These are phyloP conservation scores for Tolypocladium amazonense DNA, from an alignment of 2,329 filamentous ascomycete species.

Conservation along the genomic window DNA sequence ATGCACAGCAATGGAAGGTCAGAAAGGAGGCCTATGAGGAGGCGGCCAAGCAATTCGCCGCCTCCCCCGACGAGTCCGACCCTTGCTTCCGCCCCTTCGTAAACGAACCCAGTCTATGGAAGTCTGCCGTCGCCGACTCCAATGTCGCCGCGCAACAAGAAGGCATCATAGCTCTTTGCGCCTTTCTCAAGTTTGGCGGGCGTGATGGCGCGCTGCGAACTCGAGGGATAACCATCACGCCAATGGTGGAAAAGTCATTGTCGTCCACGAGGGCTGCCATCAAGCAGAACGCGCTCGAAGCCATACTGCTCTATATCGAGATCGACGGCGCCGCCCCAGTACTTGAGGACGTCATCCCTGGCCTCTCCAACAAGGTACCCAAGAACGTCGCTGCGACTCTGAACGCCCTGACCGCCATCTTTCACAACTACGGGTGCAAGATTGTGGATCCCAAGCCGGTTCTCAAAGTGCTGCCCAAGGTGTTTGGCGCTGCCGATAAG, in stretches of 20 bases:
- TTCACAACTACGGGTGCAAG: slow-evolving; percentile 92
- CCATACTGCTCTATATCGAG: slow-evolving; percentile 80
- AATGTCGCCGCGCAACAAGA: slow-evolving; percentile 97
- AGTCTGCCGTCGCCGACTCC: slow-evolving; percentile 82
- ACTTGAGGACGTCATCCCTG: slow-evolving; percentile 80
- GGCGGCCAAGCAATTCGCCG: slow-evolving; percentile 75
- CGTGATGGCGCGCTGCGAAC: slow-evolving; percentile 70
- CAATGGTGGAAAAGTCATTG: slow-evolving; percentile 86
- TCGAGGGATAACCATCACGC: slow-evolving; percentile 59
- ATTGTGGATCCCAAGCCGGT: slow-evolving; percentile 86
- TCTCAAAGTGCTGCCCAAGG: slow-evolving; percentile 78
- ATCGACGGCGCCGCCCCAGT: slow-evolving; percentile 76
- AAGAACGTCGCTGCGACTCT: slow-evolving; percentile 71
- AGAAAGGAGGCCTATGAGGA: slow-evolving; percentile 93
- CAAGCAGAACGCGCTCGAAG: slow-evolving; percentile 79
- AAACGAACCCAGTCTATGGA: slow-evolving; percentile 79
- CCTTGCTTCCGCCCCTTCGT: slow-evolving; percentile 81
- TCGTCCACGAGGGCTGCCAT: slow-evolving; percentile 79
- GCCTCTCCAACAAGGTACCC: slow-evolving; percentile 77
- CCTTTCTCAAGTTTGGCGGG: slow-evolving; percentile 86
- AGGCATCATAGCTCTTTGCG: slow-evolving; percentile 75
- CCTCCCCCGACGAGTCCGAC: slow-evolving; percentile 74
- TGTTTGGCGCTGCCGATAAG: slow-evolving; percentile 94
- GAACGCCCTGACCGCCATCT: slow-evolving; percentile 69
- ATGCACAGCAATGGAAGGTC: slow-evolving; percentile 76